phyloP scores from a whole-genome alignment of 164 flowering plant species.

The Dillenia turbinata region DNA sequence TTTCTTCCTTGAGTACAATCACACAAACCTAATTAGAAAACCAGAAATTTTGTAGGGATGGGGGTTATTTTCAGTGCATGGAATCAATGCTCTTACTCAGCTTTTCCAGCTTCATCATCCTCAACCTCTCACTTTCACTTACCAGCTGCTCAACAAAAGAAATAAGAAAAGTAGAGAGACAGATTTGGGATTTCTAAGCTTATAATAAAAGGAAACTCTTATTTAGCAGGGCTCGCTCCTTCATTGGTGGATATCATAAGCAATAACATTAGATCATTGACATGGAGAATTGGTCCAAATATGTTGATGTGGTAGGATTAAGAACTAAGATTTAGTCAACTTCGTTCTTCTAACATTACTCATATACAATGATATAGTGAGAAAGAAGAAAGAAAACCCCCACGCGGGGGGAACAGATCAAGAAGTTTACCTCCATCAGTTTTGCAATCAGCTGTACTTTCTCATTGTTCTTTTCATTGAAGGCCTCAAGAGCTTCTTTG shows the following conservation, averaged over 20 bases:
- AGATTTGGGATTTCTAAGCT: no score
- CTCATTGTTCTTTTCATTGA: conserved; percentile 69
- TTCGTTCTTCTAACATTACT: no score
- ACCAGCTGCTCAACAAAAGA: conserved; percentile 44
- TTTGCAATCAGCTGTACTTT: conserved; percentile 58
- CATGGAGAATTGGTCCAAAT: no score
- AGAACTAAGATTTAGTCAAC: no score
- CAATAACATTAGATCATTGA: no score
- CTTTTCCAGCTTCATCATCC: conserved; percentile 82
- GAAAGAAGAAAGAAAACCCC: no score
- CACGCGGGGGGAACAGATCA: no score
- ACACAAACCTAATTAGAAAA: conserved; percentile 28
- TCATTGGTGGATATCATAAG: no score
- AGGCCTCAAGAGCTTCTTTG: conserved; percentile 67
- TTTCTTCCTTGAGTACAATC: conserved; percentile 14
- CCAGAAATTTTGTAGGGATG: conserved; percentile 12
- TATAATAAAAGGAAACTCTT: no score
- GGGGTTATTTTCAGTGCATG: conserved; percentile 21
- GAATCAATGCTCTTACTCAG: conserved; percentile 64
- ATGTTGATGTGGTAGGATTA: no score
- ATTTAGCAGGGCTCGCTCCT: no score
- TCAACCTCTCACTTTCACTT: conserved; percentile 66
- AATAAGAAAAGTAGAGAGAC: background rate
- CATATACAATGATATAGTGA: no score
- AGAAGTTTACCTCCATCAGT: conserved; percentile 50